Evolutionary conservation across 805 yeast genomes (phyloP), one percentile per base, ranked within the genome.

Genomic region (Wickerhamiella siamensis): DNA sequence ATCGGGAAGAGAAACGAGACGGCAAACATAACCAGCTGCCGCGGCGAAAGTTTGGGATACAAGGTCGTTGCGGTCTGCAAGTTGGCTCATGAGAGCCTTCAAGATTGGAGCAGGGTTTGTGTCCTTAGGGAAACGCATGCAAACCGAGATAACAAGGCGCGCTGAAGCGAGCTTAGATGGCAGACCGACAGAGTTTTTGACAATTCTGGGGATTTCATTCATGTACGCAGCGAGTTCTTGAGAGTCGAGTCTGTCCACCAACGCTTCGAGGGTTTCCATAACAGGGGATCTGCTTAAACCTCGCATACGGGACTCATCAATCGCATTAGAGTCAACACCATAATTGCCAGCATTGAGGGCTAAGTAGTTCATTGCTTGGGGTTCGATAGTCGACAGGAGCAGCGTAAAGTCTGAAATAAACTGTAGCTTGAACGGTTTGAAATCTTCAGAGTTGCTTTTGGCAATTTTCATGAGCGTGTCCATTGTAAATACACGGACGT

Each of bases 111-210:
- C 83, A 10, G 83, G 79, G 52, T 72, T 72, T 1, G 70, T 67
- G n/a, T 55, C 53, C 5, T 58, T 54, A 0, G 74, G 64, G 50
- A 79, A 77, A 46, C 78, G 71, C 9, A 74, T 63, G 0, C 81
- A 71, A 37, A 84, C 57, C 16, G 74, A 69, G 5, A 79, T 83
- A 9, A 87, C 57, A 0, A 86, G 77, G 47, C 76, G 71, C 4
- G 94, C 74, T 0, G 88, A 86, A 19, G 87, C 83, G 0, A 82
- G 84, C 53, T 88, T 84, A 0, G 96, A 83, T 0, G 97, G 96
- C 12, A 91, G 64, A 0, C 97, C 97, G 17, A 87, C 82, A 0
- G 93, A 73, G 43, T 66, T 70, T 46, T 75, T 75, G 6, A 83
- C 72, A 2, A 83, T 71, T 17, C 60, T 54, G 18, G 71, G 70